Base-by-base conservation (phyloP, 208 protist genomes). In the Novymonas esmeraldas region DNA sequence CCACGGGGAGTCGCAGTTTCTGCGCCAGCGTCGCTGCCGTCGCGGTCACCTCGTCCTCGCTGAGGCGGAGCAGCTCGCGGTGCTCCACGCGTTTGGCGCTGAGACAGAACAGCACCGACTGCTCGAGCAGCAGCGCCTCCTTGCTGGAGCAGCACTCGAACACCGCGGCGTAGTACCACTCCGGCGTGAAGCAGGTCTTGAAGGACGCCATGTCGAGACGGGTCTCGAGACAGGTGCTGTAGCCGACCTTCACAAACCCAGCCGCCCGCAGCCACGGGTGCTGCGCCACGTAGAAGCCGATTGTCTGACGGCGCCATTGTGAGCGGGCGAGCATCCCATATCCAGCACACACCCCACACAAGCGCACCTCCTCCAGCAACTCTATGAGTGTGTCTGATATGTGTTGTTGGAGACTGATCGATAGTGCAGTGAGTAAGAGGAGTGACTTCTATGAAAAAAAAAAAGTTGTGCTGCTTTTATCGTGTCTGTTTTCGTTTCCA, bases 131-230 rank as follows among this genome's bases (percentile, higher is more conserved):
- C 48, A 89, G 74, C 18, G 87, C 87, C 28, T 93, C 79, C 29
- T 80, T 72, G 14, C 65, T 58, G 16, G 70, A 73, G 36, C 70
- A 49, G 65, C 79, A 90, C 54, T 89, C 78, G 48, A 91, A 84
- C 36, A 86, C 78, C 22, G 77, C 48, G 33, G 76, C 76, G 28
- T 89, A 93, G 26, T 68, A 64, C 84, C 87, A 93, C 58, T 93
- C 81, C 5, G 84, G 79, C 28, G 87, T 93, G 33, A 93, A 93
- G 41, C 87, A 93, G 2, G 87, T 93, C 45, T 68, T 84, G 58
- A 89, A 93, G 14, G 84, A 87, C 13, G 78, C 70, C 77, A 84
- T 93, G 55, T 87, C 68, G 6, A 93, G 75, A 6, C 87, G 81
- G 36, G 76, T 81, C 28, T 87, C 78, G 6, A 89, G 64, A 20